Base-by-base conservation (phyloP, 768 basidiomycete species). In the Podaxis pistillaris region DNA sequence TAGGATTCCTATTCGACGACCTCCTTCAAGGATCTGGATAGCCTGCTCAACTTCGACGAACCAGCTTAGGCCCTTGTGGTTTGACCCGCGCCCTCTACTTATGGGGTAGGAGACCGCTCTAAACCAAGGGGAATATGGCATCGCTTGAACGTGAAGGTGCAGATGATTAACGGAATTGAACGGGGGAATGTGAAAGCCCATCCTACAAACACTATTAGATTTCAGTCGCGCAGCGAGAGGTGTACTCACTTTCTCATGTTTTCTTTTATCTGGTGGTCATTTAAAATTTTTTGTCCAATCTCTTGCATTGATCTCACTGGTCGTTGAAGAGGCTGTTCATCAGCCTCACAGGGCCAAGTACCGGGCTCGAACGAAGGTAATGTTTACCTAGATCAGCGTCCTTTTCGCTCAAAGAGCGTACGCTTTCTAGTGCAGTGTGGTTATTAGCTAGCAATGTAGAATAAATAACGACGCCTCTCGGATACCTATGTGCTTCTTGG, bases 151-250 rank as follows among this genome's bases (percentile, higher is more conserved):
- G 68, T 93, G 91, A 41, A 93, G 73, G 70, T 93, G 91, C 15
- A 93, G 77, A 69, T 93, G 91, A 38, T 84, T 69, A 4, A 93
- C 80, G 37, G 86, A 87, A 62, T 83, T 87, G 72, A 89, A 90
- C 0, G 91, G 91, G 0, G 91, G 88, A 58, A 92, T 89, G 69
- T 93, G 91, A 68, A 92, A 93, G 0, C 91, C 91, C 76, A 92
- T 78, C 64, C 91, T 91, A 60, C 38, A 58, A 53, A 13, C 24
- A 56, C n/a, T 60, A 36, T 37, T 41, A 28, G 58, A 30, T 11
- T 26, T 36, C 26, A 26, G 30, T 13, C 9, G 3, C 22, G 63
- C 36, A 60, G 57, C 17, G 28, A 52, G 8, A 9, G 4, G 44
- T 17, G 6, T 26, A 65, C 74, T 61, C 66, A 87, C 88, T 77